Conservation (phyloP, 768 basidiomycete species). For the Chalciporus pseudorubinellus region DNA sequence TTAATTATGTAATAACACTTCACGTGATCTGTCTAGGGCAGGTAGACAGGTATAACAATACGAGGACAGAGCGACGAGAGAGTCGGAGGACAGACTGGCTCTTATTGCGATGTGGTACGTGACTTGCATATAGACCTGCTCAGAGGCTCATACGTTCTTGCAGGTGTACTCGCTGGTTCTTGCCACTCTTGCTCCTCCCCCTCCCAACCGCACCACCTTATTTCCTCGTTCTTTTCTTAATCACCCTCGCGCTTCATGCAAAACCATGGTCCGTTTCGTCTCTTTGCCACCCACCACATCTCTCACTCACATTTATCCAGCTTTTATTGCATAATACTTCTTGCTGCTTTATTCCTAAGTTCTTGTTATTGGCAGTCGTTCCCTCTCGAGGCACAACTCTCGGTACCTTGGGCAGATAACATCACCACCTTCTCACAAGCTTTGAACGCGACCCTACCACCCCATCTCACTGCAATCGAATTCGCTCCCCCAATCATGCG, state of each 20-base stretch:
- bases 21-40: conserved; percentile 21
- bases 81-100: too few species aligned
- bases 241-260: conserved; percentile 77
- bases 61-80: too few species aligned
- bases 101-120: conserved; percentile 54
- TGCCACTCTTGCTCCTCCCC: conserved; percentile 73
- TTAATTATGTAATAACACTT: conserved; percentile 8
- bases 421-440: conserved; percentile 74
- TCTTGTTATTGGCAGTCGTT: conserved; percentile 91
- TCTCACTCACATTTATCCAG: conserved; percentile 37
- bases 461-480: conserved; percentile 36
- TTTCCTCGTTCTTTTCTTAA: conserved; percentile 73
- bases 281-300: neutral
- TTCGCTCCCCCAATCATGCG: conserved; percentile 57
- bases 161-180: conserved; percentile 87
- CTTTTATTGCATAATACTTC: conserved; percentile 83
- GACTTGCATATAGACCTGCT: conserved; percentile 1
- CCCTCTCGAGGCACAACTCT: conserved; percentile 59
- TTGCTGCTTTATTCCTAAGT: conserved; percentile 79
- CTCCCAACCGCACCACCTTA: conserved; percentile 79
- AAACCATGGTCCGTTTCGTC: conserved; percentile 67
- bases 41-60: neutral
- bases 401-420: conserved; percentile 63
- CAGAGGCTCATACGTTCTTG: neutral
- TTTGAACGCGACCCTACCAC: conserved; percentile 46